Evolutionary conservation across 1,139 yeast genomes (phyloP), one percentile per base, ranked within the genome.

Genomic region (Citeromyces hawaiiensis): DNA sequence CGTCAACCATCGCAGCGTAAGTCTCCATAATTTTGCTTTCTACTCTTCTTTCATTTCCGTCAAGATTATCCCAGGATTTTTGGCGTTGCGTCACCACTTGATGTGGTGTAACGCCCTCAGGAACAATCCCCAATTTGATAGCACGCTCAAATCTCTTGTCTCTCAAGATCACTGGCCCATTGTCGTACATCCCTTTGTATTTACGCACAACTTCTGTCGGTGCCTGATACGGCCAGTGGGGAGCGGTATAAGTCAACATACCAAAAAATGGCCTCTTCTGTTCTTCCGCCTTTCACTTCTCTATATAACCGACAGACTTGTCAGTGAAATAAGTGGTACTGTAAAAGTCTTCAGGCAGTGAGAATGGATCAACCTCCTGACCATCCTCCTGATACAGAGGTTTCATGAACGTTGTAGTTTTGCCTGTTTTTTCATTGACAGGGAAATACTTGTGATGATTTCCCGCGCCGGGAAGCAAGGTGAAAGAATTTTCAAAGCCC

Each of bases 221-320:
- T 0, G 79, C 79, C 53, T 72, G 79, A 43, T 64, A 62, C 6
- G 79, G 79, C 79, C 79, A 73, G 50, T 72, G 79, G 2, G 79
- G 79, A 1, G 79, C 78, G 4, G 77, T 71, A 45, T 68, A 72
- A 2, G 79, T 71, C 42, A 72, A 53, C 37, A 61, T 54, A 2
- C 74, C 76, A 45, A 71, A 68, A 44, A 70, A 73, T 7, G 79
- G 79, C 44, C 66, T 53, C 37, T 68, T 50, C 1, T 42, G 45
- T 11, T 57, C 55, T 25, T 59, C 53, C 25, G 47, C 47, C 6
- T 56, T 45, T 40, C 66, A 50, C 38, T 55, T 63, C 37, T 64
- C 64, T 36, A 70, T 48, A 11, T 64, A 63, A 9, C 17, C 34
- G 9, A 30, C 9, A 6, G 17, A 30, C 45, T 61, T 68, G 40